Conservation (phyloP, 164 flowering plant species). For the Warburgia ugandensis region DNA sequence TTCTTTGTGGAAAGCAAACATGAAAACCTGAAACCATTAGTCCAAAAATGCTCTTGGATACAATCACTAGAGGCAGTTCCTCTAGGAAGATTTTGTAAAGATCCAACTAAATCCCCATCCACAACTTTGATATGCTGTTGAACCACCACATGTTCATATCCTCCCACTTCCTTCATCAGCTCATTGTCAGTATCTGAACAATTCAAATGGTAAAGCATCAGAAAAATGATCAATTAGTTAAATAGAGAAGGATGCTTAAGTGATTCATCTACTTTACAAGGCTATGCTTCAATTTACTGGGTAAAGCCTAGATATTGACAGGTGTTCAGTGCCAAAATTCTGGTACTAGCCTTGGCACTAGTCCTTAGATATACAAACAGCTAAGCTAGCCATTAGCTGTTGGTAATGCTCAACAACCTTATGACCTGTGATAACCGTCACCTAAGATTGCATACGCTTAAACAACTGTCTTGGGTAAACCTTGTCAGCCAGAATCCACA, state of each 20-base stretch:
- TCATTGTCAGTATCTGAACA: slow-evolving; percentile 78
- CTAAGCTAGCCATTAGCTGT: too few relatives aligned
- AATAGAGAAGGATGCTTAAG: neutral
- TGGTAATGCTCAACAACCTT: too few relatives aligned
- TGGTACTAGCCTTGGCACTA: too few relatives aligned
- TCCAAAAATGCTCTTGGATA: slow-evolving; percentile 40
- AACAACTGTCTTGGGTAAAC: too few relatives aligned
- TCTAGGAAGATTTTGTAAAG: slow-evolving; percentile 53
- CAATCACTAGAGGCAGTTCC: slow-evolving; percentile 85
- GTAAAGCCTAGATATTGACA: too few relatives aligned
- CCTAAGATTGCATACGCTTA: too few relatives aligned
- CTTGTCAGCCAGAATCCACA: too few relatives aligned
- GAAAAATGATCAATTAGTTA: neutral
- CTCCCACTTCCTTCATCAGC: slow-evolving; percentile 83
- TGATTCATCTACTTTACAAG: neutral
- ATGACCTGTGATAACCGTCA: too few relatives aligned
- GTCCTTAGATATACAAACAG: too few relatives aligned
- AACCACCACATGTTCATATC: slow-evolving; percentile 79
- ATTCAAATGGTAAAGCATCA: slow-evolving; percentile 13
- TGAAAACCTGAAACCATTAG: neutral
- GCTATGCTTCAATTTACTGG: neutral
- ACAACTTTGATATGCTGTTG: slow-evolving; percentile 59
- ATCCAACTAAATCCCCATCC: slow-evolving; percentile 58
- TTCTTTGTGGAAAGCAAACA: neutral
- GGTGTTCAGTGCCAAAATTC: too few relatives aligned